These are phyloP conservation scores for Hypoxylon subgilvum DNA, from an alignment of 495 filamentous ascomycete genomes.

Conservation along the genomic window DNA sequence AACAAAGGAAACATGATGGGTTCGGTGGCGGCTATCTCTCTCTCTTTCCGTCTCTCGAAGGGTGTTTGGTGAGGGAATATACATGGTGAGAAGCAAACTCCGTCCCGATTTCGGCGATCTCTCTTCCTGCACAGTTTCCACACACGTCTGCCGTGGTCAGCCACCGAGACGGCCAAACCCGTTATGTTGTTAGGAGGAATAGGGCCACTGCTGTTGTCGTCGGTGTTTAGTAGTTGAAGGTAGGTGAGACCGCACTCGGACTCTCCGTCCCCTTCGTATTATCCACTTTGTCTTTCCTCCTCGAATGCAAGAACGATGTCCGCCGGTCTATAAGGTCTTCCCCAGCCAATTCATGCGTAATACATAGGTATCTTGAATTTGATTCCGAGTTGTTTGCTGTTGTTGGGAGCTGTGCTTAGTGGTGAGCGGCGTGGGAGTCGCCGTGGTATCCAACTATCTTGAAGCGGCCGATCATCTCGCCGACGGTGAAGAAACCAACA, in stretches of 20 bases:
- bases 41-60: conserved; percentile 8
- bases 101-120: conserved; percentile 17
- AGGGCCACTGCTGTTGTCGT: conserved; percentile 2
- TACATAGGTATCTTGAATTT: conserved; percentile 33
- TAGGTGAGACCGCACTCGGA: conserved; percentile 27
- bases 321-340: conserved; percentile 37
- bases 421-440: conserved; percentile 67
- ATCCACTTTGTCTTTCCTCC: conserved; percentile 27
- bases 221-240: conserved; percentile 4
- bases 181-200: conserved; percentile 6
- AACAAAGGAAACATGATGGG: conserved; percentile 15
- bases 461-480: conserved; percentile 92
- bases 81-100: conserved; percentile 20
- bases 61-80: conserved; percentile 20
- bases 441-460: conserved; percentile 94
- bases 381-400: conserved; percentile 1
- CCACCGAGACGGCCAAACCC: conserved; percentile 4
- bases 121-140: conserved; percentile 11
- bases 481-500: conserved; percentile 95
- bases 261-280: conserved; percentile 32
- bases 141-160: conserved; percentile 18
- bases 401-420: conserved; percentile 44
- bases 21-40: not conserved
- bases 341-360: conserved; percentile 36
- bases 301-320: conserved; percentile 37